These are phyloP conservation scores for Phytophthora aleatoria DNA, from an alignment of 352 stramenopile species.

Conservation along the genomic window DNA sequence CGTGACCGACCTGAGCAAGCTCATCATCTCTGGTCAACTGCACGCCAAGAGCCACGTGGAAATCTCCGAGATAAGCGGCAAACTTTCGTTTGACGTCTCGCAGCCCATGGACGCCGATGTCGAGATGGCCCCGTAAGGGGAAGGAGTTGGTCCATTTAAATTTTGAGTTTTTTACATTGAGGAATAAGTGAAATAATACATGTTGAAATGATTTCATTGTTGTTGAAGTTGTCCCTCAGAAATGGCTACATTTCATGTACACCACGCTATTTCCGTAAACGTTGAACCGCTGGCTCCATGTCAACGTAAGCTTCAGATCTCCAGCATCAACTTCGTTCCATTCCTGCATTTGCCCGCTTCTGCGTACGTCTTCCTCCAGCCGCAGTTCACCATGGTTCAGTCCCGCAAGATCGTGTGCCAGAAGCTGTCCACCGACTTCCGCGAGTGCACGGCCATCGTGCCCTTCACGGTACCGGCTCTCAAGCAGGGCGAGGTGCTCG, in stretches of 20 bases:
- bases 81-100: slow-evolving; percentile 58
- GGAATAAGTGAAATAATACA: slow-evolving; percentile 1
- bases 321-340: slow-evolving; percentile 2
- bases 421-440: slow-evolving; percentile 83
- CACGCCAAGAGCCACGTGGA: slow-evolving; percentile 72
- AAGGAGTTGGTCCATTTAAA: not conserved
- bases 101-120: slow-evolving; percentile 41
- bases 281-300: slow-evolving; percentile 4
- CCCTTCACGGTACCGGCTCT: slow-evolving; percentile 45
- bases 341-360: slow-evolving; percentile 18
- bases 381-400: slow-evolving; percentile 44
- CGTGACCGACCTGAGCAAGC: slow-evolving; percentile 87
- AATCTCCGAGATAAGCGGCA: slow-evolving; percentile 48
- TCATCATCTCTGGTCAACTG: slow-evolving; percentile 65
- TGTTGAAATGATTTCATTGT: not conserved
- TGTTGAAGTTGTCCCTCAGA: slow-evolving; percentile 16
- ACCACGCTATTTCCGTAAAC: not conserved
- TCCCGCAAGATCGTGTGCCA: slow-evolving; percentile 81
- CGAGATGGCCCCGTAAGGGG: slow-evolving; percentile 35
- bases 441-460: slow-evolving; percentile 74
- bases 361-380: slow-evolving; percentile 1
- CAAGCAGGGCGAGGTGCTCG: slow-evolving; percentile 48
- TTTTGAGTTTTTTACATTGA: not conserved
- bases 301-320: slow-evolving; percentile 17
- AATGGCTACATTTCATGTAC: slow-evolving; percentile 13